Evolutionary conservation across 805 yeast species (phyloP).

Genomic region (Nakazawaea anatomiae): DNA sequence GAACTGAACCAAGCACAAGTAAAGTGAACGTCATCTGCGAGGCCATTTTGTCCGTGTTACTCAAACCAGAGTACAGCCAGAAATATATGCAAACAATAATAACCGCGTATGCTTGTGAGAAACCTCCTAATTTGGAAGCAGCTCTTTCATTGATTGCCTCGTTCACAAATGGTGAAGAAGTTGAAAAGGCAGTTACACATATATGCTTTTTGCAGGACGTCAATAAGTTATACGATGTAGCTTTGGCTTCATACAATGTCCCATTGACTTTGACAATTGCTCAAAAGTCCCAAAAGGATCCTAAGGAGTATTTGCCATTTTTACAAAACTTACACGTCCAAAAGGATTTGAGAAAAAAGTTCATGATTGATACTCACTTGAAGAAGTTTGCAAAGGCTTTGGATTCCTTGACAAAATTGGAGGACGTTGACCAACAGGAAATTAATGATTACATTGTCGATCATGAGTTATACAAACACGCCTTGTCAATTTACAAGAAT

Average conservation of each 20-base stretch:
- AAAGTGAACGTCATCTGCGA: conserved; percentile 78
- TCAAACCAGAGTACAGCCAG: conserved; percentile 41
- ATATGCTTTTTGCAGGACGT: conserved; percentile 89
- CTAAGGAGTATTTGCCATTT: conserved; percentile 93
- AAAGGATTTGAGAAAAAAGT: conserved; percentile 58
- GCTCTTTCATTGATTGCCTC: conserved; percentile 64
- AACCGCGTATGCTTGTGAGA: conserved; percentile 89
- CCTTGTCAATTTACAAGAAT: conserved; percentile 56
- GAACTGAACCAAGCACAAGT: conserved; percentile 2
- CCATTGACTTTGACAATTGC: conserved; percentile 79
- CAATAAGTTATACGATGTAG: conserved; percentile 69
- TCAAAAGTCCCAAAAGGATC: conserved; percentile 96
- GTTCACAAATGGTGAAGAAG: conserved; percentile 38
- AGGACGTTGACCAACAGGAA: conserved; percentile 41
- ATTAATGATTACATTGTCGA: conserved; percentile 60
- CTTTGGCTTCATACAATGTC: conserved; percentile 79
- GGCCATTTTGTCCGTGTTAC: conserved; percentile 53
- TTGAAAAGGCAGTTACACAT: conserved; percentile 68
- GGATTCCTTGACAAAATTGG: conserved; percentile 50
- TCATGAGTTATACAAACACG: conserved; percentile 66
- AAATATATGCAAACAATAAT: conserved; percentile 71
- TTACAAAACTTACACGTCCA: conserved; percentile 72
- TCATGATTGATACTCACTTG: conserved; percentile 74
- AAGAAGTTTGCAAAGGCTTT: conserved; percentile 66
- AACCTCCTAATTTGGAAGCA: conserved; percentile 75